Evolutionary conservation across 2,329 filamentous ascomycete genomes (phyloP).

Genomic region (Volutella citrinella): DNA sequence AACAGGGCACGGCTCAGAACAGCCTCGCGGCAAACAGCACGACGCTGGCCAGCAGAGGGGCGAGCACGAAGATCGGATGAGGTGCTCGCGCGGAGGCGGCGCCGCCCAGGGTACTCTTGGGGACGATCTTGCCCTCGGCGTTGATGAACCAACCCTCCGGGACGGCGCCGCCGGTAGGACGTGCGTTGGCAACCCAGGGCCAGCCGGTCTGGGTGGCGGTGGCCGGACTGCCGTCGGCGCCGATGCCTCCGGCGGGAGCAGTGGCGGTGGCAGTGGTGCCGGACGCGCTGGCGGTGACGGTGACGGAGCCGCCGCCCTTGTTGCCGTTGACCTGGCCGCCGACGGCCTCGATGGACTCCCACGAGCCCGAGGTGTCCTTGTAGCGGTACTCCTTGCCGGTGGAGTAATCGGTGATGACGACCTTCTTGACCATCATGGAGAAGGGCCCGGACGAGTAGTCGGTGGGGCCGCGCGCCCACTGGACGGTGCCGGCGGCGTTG

Average conservation of each 20-base stretch:
- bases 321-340: conserved; percentile 74
- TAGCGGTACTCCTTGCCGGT: conserved; percentile 85
- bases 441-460: conserved; percentile 83
- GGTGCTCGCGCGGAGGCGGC: conserved; percentile 27
- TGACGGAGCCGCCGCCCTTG: conserved; percentile 50
- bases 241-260: conserved; percentile 68
- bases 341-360: conserved; percentile 78
- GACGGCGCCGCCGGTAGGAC: conserved; percentile 54
- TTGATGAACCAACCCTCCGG: conserved; percentile 82
- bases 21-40: conserved; percentile 14
- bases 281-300: conserved; percentile 57
- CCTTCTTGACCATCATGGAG: conserved; percentile 75
- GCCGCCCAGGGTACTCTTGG: conserved; percentile 47
- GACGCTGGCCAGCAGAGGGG: conserved; percentile 25
- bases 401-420: conserved; percentile 86
- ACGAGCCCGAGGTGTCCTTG: conserved; percentile 71
- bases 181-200: conserved; percentile 63
- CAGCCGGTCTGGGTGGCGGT: conserved; percentile 58
- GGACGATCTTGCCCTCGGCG: conserved; percentile 73
- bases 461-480: conserved; percentile 83
- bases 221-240: conserved; percentile 50
- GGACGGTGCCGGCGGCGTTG: conserved; percentile 78
- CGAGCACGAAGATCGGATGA: conserved; percentile 21
- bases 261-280: conserved; percentile 61
- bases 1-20: no score